These are phyloP conservation scores for Pisolithus sp. DNA, from an alignment of 768 basidiomycete species.

Conservation along the genomic window DNA sequence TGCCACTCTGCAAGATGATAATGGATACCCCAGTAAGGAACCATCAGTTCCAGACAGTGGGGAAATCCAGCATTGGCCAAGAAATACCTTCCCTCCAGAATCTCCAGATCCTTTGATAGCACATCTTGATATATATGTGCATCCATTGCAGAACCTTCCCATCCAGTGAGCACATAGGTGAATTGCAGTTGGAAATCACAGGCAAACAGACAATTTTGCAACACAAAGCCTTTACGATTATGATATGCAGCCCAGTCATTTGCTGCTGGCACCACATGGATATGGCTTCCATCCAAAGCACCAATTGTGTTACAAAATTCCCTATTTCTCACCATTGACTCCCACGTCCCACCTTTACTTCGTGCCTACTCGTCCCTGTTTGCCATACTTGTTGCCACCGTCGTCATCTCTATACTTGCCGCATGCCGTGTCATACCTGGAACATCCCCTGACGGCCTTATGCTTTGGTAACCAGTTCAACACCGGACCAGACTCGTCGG, in stretches of 20 bases:
- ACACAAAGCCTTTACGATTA: neutral
- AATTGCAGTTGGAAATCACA: neutral
- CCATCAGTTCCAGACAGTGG: neutral
- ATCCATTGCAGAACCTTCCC: neutral
- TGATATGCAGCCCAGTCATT: neutral
- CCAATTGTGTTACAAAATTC: no score
- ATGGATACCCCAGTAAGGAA: neutral
- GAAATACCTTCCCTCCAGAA: neutral
- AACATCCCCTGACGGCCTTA: no score
- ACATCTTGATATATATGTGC: neutral
- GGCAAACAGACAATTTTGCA: neutral
- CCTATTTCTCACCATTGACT: no score
- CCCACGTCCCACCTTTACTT: no score
- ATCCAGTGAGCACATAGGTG: neutral
- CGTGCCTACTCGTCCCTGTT: no score
- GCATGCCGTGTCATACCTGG: no score
- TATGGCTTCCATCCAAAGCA: neutral
- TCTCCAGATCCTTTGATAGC: neutral
- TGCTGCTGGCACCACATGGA: neutral
- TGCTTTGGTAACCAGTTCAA: no score
- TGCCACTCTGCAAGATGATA: neutral
- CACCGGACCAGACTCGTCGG: no score
- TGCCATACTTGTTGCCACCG: no score
- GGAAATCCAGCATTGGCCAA: neutral
- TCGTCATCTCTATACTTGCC: no score